A percentile compares a stretch with the other conserved stretches of the same genome.
phyloP scores from a whole-genome alignment of 1,284 basidiomycete genomes.

The Puccinia horiana region DNA sequence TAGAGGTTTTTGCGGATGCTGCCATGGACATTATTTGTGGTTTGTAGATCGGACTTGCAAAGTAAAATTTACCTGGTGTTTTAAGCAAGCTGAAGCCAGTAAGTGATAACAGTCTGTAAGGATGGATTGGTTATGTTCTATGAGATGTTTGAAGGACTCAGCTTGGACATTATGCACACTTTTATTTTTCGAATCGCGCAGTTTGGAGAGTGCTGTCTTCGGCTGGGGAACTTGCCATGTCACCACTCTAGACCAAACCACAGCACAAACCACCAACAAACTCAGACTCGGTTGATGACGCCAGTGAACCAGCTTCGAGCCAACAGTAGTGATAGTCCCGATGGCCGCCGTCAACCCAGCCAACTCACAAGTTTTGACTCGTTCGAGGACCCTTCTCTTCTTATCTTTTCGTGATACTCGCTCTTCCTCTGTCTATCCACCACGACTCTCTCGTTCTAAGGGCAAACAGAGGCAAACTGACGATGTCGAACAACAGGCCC shows the following conservation, averaged over 20 bases:
- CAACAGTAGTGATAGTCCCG: neutral
- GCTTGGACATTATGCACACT: too few relatives aligned
- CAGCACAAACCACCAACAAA: neutral
- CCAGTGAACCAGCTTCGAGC: neutral
- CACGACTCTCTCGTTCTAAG: slow-evolving; percentile 24
- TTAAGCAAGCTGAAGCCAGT: too few relatives aligned
- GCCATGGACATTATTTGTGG: too few relatives aligned
- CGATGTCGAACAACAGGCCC: slow-evolving; percentile 60
- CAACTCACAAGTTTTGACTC: slow-evolving; percentile 62
- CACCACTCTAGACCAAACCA: neutral
- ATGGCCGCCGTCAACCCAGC: slow-evolving; percentile 5
- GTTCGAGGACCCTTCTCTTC: slow-evolving; percentile 89
- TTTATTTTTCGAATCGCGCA: too few relatives aligned
- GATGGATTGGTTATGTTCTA: too few relatives aligned
- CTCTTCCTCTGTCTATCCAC: slow-evolving; percentile 54
- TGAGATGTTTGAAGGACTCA: too few relatives aligned
- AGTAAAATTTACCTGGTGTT: too few relatives aligned
- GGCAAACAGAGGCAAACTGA: slow-evolving; percentile 58
- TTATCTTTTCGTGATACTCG: slow-evolving; percentile 88
- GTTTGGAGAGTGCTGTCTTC: too few relatives aligned
- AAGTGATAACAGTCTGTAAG: too few relatives aligned
- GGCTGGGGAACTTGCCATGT: too few relatives aligned
- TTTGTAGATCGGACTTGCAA: too few relatives aligned
- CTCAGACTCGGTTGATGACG: neutral
- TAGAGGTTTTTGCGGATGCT: too few relatives aligned